Base-by-base conservation (phyloP, 805 yeast species). In the Lachancea fermentati region DNA sequence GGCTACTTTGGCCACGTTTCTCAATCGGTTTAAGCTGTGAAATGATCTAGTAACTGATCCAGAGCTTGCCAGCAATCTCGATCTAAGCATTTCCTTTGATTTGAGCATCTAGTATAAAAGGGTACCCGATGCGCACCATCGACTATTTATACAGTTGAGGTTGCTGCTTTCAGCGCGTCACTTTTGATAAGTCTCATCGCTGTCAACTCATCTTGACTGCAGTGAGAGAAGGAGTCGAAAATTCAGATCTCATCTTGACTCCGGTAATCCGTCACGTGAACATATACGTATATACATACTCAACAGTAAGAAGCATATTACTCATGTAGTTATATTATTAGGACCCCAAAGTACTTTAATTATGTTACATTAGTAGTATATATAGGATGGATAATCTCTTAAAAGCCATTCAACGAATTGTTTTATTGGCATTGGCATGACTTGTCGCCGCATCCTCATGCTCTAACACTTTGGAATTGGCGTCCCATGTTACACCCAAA, bases 401-500 rank as follows among this genome's bases (percentile, higher is more conserved):
- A n/a, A n/a, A n/a, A n/a, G n/a, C n/a, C n/a, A n/a, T n/a, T n/a
- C n/a, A n/a, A n/a, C n/a, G n/a, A n/a, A n/a, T n/a, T n/a, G 28
- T 24, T 24, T 24, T 24, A 9, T 24, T 24, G 28, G 12, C 8
- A 24, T 24, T 12, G 8, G 28, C n/a, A n/a, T n/a, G n/a, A n/a
- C n/a, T n/a, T n/a, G n/a, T n/a, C n/a, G n/a, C n/a, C n/a, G 26
- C 9, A 22, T 29, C 12, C 17, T 29, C 22, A 39, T 11, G 19
- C 37, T 22, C 42, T 18, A n/a, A 81, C 76, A 1, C 79, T 81
- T 55, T 83, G 89, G 48, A 82, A 73, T 2, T 81, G 78, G 45
- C 76, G 75, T 2, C 89, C 91, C 42, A 76, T 67, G 17, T 80
- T 78, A 6, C 77, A 76, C 3, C 94, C 96, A 48, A 86, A 69